These are phyloP conservation scores for Podospora pseudoanserina DNA, from an alignment of 495 filamentous ascomycete genomes.

Conservation along the genomic window DNA sequence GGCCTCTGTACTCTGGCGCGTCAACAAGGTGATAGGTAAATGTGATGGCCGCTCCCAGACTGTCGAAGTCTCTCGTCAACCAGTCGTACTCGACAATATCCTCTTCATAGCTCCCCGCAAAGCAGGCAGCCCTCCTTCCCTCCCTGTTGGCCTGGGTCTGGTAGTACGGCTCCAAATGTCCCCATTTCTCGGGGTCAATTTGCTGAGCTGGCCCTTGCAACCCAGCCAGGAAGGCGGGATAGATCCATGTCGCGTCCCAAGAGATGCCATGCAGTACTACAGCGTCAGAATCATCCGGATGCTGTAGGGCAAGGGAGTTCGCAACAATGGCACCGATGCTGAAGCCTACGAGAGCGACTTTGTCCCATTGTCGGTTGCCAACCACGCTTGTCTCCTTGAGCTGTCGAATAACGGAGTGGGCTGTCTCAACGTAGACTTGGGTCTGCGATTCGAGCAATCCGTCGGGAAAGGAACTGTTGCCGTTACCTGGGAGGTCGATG, in stretches of 20 bases:
- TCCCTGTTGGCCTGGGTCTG: neutral
- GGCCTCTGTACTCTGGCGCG: neutral
- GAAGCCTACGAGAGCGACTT: neutral
- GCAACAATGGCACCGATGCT: neutral
- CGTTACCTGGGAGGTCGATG: neutral
- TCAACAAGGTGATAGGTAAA: neutral
- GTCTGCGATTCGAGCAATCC: neutral
- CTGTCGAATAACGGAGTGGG: neutral
- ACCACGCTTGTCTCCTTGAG: neutral
- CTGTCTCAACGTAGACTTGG: neutral
- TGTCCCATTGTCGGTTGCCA: neutral
- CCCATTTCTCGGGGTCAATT: neutral
- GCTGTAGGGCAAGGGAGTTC: neutral
- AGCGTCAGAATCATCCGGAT: neutral
- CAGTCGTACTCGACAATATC: neutral
- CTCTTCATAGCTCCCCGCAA: neutral
- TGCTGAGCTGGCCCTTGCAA: neutral
- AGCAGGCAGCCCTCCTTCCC: neutral
- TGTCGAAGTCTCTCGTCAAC: neutral
- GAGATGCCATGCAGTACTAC: neutral
- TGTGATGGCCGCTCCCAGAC: neutral
- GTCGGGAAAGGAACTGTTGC: neutral
- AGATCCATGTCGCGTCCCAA: neutral
- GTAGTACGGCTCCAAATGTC: neutral
- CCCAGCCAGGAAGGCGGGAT: neutral